A percentile compares a stretch with the other conserved stretches of the same genome.
Conservation (phyloP, 371 early-diverging fungal species). For the Dentiscutata heterogama region DNA sequence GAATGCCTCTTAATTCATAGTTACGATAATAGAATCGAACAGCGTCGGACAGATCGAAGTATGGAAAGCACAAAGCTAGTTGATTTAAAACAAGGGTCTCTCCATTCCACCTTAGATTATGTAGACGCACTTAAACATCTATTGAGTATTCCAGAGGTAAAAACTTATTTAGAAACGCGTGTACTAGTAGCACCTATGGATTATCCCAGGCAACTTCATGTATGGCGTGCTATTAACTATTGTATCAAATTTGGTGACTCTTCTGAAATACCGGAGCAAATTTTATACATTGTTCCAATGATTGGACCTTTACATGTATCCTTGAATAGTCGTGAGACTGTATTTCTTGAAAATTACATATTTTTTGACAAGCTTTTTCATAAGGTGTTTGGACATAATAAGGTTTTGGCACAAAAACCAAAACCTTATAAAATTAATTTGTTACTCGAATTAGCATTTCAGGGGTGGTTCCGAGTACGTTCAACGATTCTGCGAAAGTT, state of each 20-base stretch:
- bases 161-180: not conserved
- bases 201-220: not conserved
- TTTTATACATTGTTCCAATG: constrained; percentile 12
- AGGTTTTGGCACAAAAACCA: no score
- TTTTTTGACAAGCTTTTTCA: not conserved
- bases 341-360: constrained; percentile 1
- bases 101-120: constrained; percentile 10
- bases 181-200: not conserved
- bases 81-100: not conserved
- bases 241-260: not conserved
- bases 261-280: not conserved
- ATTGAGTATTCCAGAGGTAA: not conserved
- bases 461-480: not conserved
- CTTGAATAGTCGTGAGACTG: not conserved
- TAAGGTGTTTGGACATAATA: no score
- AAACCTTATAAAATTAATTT: not conserved
- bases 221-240: not conserved
- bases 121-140: not conserved
- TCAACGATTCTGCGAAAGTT: not conserved
- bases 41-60: no score
- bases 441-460: not conserved
- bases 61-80: not conserved
- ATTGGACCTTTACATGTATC: not conserved
- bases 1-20: not conserved
- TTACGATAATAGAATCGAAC: not conserved